Evolutionary conservation across 164 flowering plant genomes (phyloP).

Genomic region (Vitis riparia): DNA sequence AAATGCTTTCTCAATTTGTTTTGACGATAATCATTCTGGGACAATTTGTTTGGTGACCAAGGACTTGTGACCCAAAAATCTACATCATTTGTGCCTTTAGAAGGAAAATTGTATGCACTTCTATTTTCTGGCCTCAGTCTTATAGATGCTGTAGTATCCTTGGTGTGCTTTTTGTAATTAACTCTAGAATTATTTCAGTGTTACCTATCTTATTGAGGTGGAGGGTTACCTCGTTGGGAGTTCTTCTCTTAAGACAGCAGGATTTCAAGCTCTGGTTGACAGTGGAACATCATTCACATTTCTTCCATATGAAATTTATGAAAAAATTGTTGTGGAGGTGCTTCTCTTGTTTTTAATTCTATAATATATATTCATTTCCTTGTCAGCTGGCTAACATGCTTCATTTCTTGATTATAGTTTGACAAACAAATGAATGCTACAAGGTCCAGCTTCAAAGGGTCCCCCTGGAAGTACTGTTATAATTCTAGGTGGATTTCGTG

Average conservation of each 20-base stretch:
- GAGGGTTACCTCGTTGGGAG: conserved; percentile 16
- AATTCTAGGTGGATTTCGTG: conserved; percentile 12
- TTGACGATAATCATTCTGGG: conserved; percentile 20
- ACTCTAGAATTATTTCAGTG: conserved; percentile 10
- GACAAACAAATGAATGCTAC: conserved; percentile 22
- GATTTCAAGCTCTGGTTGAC: conserved; percentile 21
- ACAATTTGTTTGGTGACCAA: conserved; percentile 23
- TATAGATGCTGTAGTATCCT: background rate
- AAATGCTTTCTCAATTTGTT: conserved; percentile 25
- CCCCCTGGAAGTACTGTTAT: conserved; percentile 17
- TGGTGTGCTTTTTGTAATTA: background rate
- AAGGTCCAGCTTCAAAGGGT: conserved; percentile 1
- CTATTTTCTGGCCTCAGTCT: background rate
- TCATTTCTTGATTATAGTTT: conserved; percentile 12
- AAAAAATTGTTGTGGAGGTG: conserved; percentile 15
- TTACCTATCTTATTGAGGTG: conserved; percentile 13
- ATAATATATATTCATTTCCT: background rate
- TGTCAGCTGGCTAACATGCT: background rate
- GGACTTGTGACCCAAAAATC: conserved; percentile 17
- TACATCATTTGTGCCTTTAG: conserved; percentile 15
- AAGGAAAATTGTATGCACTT: conserved; percentile 18
- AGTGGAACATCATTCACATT: conserved; percentile 28
- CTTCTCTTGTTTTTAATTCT: background rate
- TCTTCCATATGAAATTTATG: conserved; percentile 16
- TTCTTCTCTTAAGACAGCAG: conserved; percentile 14